Evolutionary conservation across 1,284 basidiomycete species (phyloP), one percentile per base, ranked within the genome.

Genomic region (Prillingera fragicola): DNA sequence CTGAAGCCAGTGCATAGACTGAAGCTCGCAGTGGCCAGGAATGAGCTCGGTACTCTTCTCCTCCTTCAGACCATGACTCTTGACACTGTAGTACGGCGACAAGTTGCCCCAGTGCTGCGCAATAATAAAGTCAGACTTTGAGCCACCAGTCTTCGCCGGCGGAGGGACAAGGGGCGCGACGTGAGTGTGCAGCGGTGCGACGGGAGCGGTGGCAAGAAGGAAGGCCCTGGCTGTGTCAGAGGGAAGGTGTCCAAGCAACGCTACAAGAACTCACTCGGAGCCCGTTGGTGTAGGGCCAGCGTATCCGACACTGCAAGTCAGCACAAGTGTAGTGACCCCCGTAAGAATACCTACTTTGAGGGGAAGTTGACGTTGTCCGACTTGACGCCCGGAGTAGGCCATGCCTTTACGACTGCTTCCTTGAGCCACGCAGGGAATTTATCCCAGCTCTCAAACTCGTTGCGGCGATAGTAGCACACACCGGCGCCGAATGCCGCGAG

Each of bases 231-330:
- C 22, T 1, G 9, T 8, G 48, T 52, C 32, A 56, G 48, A 17
- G 24, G 9, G 15, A 15, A 34, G 18, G 21, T 40, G 15, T 31
- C 23, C 35, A 3, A 40, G 19, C n/a, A 10, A 21, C n/a, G n/a
- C n/a, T n/a, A n/a, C n/a, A n/a, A n/a, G n/a, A 14, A 61, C 69
- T 63, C 49, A 69, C 69, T 91, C 88, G 10, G 79, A 81, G 10
- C 88, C 88, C 0, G 88, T 91, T 0, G 85, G 85, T 1, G 87
- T 91, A 9, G 77, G 79, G 8, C 88, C 88, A 12, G 83, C 76
- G 63, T 87, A 84, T 33, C 88, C 88, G 10, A 91, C 80, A 50
- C 82, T 69, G 22, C 7, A 15, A 14, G 45, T 52, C 41, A 57
- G 54, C 36, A 27, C 27, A 25, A 6, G 2, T 7, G 21, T 24